Evolutionary conservation across 352 stramenopile genomes (phyloP).

Genomic region (Pythium sp.): DNA sequence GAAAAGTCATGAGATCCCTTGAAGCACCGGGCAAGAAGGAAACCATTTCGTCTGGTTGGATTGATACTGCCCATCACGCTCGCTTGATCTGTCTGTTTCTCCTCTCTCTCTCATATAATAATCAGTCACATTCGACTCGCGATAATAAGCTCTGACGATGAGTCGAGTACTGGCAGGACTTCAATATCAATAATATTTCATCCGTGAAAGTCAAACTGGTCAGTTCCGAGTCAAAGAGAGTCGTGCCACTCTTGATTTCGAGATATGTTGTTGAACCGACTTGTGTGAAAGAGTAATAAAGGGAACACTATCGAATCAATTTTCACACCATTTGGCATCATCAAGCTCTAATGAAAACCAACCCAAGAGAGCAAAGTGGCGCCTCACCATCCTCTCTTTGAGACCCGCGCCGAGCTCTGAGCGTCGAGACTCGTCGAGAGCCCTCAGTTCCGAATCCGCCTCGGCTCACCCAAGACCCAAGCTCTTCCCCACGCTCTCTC

Average conservation of each 20-base stretch:
- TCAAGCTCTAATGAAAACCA: too few relatives aligned
- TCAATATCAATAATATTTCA: too few relatives aligned
- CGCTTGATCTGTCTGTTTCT: background rate
- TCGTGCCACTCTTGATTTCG: too few relatives aligned
- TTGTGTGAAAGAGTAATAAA: too few relatives aligned
- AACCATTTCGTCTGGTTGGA: background rate
- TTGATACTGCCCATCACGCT: background rate
- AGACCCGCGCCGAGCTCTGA: background rate
- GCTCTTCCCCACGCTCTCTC: background rate
- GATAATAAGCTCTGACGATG: background rate
- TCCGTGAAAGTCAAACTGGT: too few relatives aligned
- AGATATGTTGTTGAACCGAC: too few relatives aligned
- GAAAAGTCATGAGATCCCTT: background rate
- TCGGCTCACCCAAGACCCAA: background rate
- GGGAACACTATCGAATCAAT: too few relatives aligned
- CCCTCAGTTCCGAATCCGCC: constrained; percentile 5
- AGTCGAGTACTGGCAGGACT: too few relatives aligned
- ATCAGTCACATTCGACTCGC: too few relatives aligned
- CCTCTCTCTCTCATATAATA: background rate
- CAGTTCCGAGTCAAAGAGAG: too few relatives aligned
- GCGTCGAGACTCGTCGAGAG: background rate
- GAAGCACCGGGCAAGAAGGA: background rate
- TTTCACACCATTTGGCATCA: background rate
- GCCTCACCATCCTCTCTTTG: background rate
- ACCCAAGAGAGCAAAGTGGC: background rate